Conservation (phyloP, 2,329 filamentous ascomycete genomes). For the Biscogniauxia marginata region DNA sequence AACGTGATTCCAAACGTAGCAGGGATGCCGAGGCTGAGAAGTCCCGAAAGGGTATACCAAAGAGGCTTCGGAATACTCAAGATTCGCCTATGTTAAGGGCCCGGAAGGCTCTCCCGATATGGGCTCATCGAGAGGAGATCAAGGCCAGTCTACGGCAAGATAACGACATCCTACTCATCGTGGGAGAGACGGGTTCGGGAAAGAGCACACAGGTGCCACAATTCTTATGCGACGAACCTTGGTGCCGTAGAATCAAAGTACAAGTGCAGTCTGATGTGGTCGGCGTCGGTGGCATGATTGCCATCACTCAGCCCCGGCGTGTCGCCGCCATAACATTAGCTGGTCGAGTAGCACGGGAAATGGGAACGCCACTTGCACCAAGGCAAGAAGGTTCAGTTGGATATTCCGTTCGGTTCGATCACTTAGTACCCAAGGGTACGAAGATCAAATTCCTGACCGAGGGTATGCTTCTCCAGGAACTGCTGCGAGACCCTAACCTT, state of each 20-base stretch:
- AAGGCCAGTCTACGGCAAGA: constrained; percentile 59
- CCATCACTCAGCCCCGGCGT: constrained; percentile 89
- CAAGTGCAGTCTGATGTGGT: constrained; percentile 46
- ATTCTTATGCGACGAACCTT: constrained; percentile 74
- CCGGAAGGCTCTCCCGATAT: constrained; percentile 77
- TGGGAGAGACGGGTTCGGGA: constrained; percentile 93
- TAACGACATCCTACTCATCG: constrained; percentile 73
- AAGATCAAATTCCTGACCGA: constrained; percentile 94
- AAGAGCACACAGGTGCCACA: constrained; percentile 97
- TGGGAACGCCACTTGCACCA: constrained; percentile 51
- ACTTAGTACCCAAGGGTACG: constrained; percentile 76
- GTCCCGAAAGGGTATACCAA: constrained; percentile 1
- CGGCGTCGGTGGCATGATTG: constrained; percentile 74
- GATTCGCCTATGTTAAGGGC: constrained; percentile 34
- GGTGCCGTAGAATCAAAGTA: constrained; percentile 66
- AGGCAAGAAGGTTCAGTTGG: constrained; percentile 62
- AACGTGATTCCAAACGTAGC: constrained; percentile 4
- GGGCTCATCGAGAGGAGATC: constrained; percentile 70
- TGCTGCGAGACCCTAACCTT: constrained; percentile 80
- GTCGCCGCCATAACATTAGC: constrained; percentile 93
- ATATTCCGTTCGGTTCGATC: constrained; percentile 94
- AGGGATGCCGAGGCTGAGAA: constrained; percentile 1
- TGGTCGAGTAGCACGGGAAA: constrained; percentile 79
- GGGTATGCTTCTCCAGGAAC: constrained; percentile 92
- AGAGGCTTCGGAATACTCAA: constrained; percentile 7